These are phyloP conservation scores for Cyberlindnera euphorbiae DNA, from an alignment of 805 yeast genomes.

Conservation along the genomic window DNA sequence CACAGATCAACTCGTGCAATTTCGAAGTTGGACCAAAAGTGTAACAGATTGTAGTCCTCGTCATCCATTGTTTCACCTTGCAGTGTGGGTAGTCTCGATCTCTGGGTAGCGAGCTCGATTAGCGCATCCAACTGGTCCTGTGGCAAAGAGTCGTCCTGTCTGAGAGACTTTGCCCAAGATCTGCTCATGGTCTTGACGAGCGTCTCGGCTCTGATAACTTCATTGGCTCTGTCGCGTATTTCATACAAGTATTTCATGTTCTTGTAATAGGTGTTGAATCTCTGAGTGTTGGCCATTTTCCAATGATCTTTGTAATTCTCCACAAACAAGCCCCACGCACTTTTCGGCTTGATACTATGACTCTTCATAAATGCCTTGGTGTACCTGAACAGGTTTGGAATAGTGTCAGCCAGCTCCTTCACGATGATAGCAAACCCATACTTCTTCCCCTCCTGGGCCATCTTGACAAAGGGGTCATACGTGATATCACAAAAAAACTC, in stretches of 20 bases:
- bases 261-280: constrained; percentile 25
- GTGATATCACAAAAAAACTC: constrained; percentile 87
- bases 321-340: constrained; percentile 66
- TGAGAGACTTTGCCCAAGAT: background rate
- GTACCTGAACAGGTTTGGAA: constrained; percentile 73
- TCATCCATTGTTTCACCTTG: constrained; percentile 57
- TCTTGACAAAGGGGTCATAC: constrained; percentile 84
- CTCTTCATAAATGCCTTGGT: constrained; percentile 60
- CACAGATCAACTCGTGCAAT: constrained; percentile 81
- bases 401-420: constrained; percentile 73
- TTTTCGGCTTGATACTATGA: constrained; percentile 44
- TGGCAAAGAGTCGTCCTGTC: constrained; percentile 22
- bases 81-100: constrained; percentile 27
- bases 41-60: constrained; percentile 73
- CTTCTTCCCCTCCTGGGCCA: constrained; percentile 62
- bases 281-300: constrained; percentile 28
- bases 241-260: constrained; percentile 26
- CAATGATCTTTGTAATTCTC: constrained; percentile 32
- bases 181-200: constrained; percentile 17
- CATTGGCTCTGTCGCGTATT: constrained; percentile 24
- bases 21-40: constrained; percentile 92
- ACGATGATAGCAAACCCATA: constrained; percentile 85
- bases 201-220: constrained; percentile 30
- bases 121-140: constrained; percentile 33
- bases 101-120: constrained; percentile 33